Evolutionary conservation across 2,329 filamentous ascomycete species (phyloP).

Genomic region (Exophiala alcalophila): DNA sequence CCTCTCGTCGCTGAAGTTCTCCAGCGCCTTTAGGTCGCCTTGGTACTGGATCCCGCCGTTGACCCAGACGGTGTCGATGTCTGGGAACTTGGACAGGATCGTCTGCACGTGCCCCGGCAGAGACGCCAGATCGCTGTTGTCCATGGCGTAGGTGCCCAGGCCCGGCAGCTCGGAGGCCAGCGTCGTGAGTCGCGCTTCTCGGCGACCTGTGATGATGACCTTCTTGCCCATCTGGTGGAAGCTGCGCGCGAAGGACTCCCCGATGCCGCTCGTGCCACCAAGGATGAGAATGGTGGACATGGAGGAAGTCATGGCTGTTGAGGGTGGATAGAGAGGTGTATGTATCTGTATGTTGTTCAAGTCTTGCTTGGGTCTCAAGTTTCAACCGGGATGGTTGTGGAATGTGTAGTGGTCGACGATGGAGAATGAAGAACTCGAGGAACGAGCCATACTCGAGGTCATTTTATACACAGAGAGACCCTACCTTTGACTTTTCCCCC

Average conservation of each 20-base stretch:
- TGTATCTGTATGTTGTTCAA: no score
- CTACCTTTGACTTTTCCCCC: no score
- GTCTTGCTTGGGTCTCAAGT: no score
- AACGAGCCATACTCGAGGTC: no score
- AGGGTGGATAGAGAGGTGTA: conserved; percentile 1
- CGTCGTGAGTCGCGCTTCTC: conserved; percentile 25
- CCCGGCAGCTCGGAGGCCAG: conserved; percentile 32
- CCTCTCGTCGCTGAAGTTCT: conserved; percentile 26
- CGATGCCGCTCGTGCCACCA: conserved; percentile 48
- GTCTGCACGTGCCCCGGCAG: conserved; percentile 21
- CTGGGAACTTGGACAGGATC: conserved; percentile 30
- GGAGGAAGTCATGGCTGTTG: conserved; percentile 19
- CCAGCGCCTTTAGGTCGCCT: conserved; percentile 29
- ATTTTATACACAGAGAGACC: no score
- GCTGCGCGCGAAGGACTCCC: conserved; percentile 30
- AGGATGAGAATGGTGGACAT: conserved; percentile 33
- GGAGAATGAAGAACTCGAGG: no score
- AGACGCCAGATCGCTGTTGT: conserved; percentile 27
- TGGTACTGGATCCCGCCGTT: conserved; percentile 34
- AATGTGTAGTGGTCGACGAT: no score
- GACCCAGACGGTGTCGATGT: conserved; percentile 36
- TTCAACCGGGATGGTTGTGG: no score
- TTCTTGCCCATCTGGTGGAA: conserved; percentile 32
- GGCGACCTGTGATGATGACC: conserved; percentile 32
- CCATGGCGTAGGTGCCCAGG: conserved; percentile 31